Evolutionary conservation across 805 yeast genomes (phyloP), one percentile per base, ranked within the genome.

Genomic region (Maudiozyma saulgeensis): DNA sequence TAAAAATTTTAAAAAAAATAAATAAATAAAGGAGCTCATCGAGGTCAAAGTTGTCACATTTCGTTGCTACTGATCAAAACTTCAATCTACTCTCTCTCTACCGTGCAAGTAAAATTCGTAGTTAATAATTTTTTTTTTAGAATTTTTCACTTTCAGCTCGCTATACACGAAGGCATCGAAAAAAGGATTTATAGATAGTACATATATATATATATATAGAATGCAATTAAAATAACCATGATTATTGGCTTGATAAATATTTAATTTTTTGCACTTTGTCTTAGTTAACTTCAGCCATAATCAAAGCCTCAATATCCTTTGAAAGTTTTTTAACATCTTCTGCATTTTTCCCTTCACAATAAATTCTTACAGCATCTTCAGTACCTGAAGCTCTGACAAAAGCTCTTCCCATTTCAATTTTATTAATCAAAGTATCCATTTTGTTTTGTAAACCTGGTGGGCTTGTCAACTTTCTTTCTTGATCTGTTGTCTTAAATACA

Each of bases 301-400:
- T 76, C 9, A 74, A 54, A 25, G 61, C 63, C 43, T 67, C 64
- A 2, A 78, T 78, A 23, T 58, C 58, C 2, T 60, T 51, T 1
- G 77, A 71, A 41, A 84, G 67, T 37, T 66, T 65, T 19, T 71
- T 75, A 26, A 82, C 80, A 23, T 75, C 75, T 11, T 64, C 68
- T 40, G 58, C 59, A 0, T 79, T 75, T 2, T 70, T 73, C 0
- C 96, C 96, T 67, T 93, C 99, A 0, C 96, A 93, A 57, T 93
- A 93, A 6, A 93, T 87, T 58, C 99, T 79, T 1, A 93, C 97
- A 0, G 96, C 98, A 66, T 93, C 95, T 66, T 93, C 99, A 1
- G 99, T 93, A 13, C 99, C 99, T 52, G 95, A 84, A 9, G 99
- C 98, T 57, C 99, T 79, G 2, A 91, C 98, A 67, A 93, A 93